phyloP scores from a whole-genome alignment of 306 rosid species.

The Trifolium repens region DNA sequence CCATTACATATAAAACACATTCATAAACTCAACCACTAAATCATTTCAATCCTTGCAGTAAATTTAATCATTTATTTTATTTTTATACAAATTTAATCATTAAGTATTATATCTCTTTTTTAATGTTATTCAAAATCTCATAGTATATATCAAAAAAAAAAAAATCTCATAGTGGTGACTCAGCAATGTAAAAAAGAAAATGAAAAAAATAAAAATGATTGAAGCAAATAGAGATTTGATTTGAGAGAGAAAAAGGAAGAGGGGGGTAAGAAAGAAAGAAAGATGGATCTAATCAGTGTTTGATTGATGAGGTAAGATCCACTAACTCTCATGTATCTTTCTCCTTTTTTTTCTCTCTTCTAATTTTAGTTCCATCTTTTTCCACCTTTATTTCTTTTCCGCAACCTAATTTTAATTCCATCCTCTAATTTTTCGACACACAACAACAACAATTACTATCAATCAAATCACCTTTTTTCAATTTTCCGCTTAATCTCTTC shows the following conservation, averaged over 20 bases:
- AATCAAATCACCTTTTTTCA: slow-evolving; percentile 7
- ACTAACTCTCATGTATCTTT: slow-evolving; percentile 33
- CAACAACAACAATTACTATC: slow-evolving; percentile 21
- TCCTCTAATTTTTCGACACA: slow-evolving; percentile 32
- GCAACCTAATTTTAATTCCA: slow-evolving; percentile 38
- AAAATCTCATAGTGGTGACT: too few relatives aligned
- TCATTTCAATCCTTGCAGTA: too few relatives aligned
- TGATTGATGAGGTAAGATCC: slow-evolving; percentile 62
- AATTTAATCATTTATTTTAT: too few relatives aligned
- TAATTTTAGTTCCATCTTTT: slow-evolving; percentile 50
- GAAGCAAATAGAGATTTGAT: slow-evolving; percentile 5
- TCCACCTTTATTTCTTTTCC: slow-evolving; percentile 46
- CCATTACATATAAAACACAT: too few relatives aligned
- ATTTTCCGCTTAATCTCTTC: slow-evolving; percentile 26
- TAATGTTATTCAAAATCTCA: too few relatives aligned
- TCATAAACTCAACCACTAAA: too few relatives aligned
- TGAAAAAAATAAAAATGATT: too few relatives aligned
- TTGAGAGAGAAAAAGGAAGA: background rate
- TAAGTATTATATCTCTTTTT: too few relatives aligned
- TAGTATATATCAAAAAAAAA: too few relatives aligned
- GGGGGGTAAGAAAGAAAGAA: slow-evolving; percentile 11
- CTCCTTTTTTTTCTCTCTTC: slow-evolving; percentile 49
- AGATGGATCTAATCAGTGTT: slow-evolving; percentile 53
- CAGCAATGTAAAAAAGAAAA: too few relatives aligned
- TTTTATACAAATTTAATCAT: too few relatives aligned